Evolutionary conservation across 257 asterid species (phyloP), one percentile per base, ranked within the genome.

Genomic region (Salvia hispanica): DNA sequence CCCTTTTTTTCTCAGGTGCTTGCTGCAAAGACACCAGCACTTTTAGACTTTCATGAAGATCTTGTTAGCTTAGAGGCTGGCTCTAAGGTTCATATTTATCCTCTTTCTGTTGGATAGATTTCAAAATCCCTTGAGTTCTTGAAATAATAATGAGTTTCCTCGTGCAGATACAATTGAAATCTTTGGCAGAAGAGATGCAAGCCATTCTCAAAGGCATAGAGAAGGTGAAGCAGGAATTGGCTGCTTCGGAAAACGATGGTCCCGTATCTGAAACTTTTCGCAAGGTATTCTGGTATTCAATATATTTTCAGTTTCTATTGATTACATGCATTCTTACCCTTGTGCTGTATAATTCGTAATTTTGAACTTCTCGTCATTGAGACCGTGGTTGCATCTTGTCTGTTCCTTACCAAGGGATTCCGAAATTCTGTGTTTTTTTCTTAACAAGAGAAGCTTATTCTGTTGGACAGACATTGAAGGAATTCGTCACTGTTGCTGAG

Each of bases 131-230:
- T 69, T 2, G 18, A 48, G 25, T 48, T 61, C 67, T 14, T 51
- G 68, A 31, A 62, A 67, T 54, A 64, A 57, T 72, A 70, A 61
- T 15, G 11, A 1, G 53, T 67, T 54, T 34, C 54, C 77, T 72
- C 66, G 56, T 58, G 74, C 83, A 95, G 98, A 91, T 95, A 80
- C 99, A 91, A 87, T 60, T 95, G 85, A 95, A 95, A 81, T 87
- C 92, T 57, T 84, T 91, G 83, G 99, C 99, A 46, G 99, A 94
- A 80, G 99, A 94, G 86, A 95, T 95, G 99, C 98, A 95, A 89
- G 95, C 99, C 73, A 95, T 95, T 66, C 87, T 82, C 76, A 95
- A 89, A 83, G 99, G 98, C 25, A 64, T 95, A 66, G 98, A 95
- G 68, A 95, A 91, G 82, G 96, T 95, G 70, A 95, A 86, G 82